phyloP scores from a whole-genome alignment of 176 grass and related monocot species.

The Poa annua region DNA sequence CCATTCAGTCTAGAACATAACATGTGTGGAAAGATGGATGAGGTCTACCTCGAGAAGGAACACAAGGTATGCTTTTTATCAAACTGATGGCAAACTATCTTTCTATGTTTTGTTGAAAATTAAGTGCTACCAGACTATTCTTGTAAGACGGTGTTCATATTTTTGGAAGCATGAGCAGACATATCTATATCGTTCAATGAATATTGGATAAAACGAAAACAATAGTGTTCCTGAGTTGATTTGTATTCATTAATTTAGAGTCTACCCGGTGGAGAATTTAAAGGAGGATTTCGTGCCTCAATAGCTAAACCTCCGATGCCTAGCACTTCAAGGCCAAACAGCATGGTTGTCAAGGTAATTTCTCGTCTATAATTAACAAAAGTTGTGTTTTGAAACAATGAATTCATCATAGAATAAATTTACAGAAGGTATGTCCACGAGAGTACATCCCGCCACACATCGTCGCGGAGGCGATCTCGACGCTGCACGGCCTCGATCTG shows the following conservation, averaged over 20 bases:
- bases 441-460: slow-evolving; percentile 78
- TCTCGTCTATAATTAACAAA: not conserved
- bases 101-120: not conserved
- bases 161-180: not conserved
- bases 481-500: slow-evolving; percentile 63
- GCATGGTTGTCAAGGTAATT: slow-evolving; percentile 77
- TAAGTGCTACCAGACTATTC: not conserved
- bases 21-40: slow-evolving; percentile 54
- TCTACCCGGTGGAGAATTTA: slow-evolving; percentile 41
- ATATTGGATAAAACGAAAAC: not conserved
- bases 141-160: not conserved
- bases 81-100: not conserved
- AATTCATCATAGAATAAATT: not conserved
- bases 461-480: slow-evolving; percentile 75
- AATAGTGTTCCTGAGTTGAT: not conserved
- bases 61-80: slow-evolving; percentile 38
- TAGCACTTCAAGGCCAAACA: slow-evolving; percentile 57
- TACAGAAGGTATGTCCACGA: slow-evolving; percentile 69
- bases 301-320: slow-evolving; percentile 34
- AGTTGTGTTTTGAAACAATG: not conserved
- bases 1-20: not conserved
- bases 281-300: slow-evolving; percentile 31
- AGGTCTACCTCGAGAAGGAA: slow-evolving; percentile 44
- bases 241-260: slow-evolving; percentile 19
- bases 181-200: not conserved